Conservation (phyloP, 805 yeast genomes). For the Candida peoriensis region DNA sequence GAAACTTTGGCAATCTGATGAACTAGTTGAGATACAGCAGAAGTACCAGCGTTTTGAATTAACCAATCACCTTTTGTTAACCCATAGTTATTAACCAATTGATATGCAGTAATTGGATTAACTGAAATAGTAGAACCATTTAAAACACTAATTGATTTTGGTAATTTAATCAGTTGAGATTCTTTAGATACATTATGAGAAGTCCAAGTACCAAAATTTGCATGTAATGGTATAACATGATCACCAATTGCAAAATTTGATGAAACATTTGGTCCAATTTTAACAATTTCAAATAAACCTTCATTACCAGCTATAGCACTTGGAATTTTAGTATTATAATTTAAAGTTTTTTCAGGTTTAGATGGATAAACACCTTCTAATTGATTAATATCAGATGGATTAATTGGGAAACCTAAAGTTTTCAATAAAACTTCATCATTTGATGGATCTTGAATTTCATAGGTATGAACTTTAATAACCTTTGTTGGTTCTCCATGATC, state of each 20-base stretch:
- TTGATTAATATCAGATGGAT: slow-evolving; percentile 88
- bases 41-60: slow-evolving; percentile 93
- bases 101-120: slow-evolving; percentile 89
- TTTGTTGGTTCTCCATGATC: slow-evolving; percentile 64
- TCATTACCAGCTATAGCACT: slow-evolving; percentile 91
- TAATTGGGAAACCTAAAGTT: slow-evolving; percentile 76
- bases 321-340: slow-evolving; percentile 56
- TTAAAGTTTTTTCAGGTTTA: slow-evolving; percentile 50
- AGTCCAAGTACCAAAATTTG: slow-evolving; percentile 93
- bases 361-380: slow-evolving; percentile 82
- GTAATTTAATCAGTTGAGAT: slow-evolving; percentile 49
- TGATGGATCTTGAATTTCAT: slow-evolving; percentile 43
- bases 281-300: slow-evolving; percentile 83
- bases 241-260: slow-evolving; percentile 58
- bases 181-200: slow-evolving; percentile 59
- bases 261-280: slow-evolving; percentile 52
- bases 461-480: slow-evolving; percentile 46
- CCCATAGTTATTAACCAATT: slow-evolving; percentile 69
- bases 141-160: slow-evolving; percentile 41
- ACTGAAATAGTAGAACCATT: slow-evolving; percentile 89
- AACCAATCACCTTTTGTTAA: slow-evolving; percentile 65
- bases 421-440: slow-evolving; percentile 52
- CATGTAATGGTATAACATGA: slow-evolving; percentile 76
- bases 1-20: slow-evolving; percentile 76
- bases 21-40: slow-evolving; percentile 91